A percentile compares a stretch with the other conserved stretches of the same genome.
These are phyloP conservation scores for Exserohilum rostratum DNA, from an alignment of 2,329 filamentous ascomycete species.

Conservation along the genomic window DNA sequence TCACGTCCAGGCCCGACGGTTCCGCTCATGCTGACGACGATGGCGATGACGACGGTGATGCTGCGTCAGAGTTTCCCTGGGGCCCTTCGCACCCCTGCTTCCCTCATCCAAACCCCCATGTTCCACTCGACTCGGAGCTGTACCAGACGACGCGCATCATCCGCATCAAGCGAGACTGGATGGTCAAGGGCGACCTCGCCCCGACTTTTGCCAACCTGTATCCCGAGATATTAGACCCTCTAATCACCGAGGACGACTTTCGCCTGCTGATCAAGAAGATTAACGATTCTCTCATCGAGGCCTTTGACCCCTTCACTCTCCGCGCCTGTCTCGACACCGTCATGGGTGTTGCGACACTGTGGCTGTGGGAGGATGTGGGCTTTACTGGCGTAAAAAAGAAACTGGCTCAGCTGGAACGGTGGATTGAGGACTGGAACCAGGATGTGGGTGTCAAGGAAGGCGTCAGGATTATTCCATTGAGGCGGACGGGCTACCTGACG, in stretches of 20 bases:
- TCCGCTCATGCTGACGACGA: constrained; percentile 43
- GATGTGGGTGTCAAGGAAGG: constrained; percentile 64
- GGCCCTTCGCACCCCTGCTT: constrained; percentile 93
- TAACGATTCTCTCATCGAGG: constrained; percentile 76
- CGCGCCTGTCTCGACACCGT: constrained; percentile 81
- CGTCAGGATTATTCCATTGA: constrained; percentile 77
- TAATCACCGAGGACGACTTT: constrained; percentile 85
- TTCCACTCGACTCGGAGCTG: constrained; percentile 75
- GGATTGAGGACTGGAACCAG: constrained; percentile 86
- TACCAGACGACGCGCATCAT: constrained; percentile 85
- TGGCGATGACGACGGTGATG: constrained; percentile 41
- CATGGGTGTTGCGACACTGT: constrained; percentile 83
- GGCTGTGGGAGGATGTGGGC: constrained; percentile 92
- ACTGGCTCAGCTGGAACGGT: constrained; percentile 73
- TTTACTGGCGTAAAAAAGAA: constrained; percentile 75
- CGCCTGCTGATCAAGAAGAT: constrained; percentile 79
- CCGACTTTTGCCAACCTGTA: constrained; percentile 95
- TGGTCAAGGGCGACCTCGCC: constrained; percentile 84
- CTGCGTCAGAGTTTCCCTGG: constrained; percentile 73
- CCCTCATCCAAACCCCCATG: constrained; percentile 91
- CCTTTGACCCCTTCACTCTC: constrained; percentile 78
- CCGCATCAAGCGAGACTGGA: constrained; percentile 88
- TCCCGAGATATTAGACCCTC: constrained; percentile 90
- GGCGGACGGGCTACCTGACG: constrained; percentile 86
- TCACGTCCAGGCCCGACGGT: constrained; percentile 29